Conservation (phyloP, 108 stramenopile species). For the Nitzschia sp. region DNA sequence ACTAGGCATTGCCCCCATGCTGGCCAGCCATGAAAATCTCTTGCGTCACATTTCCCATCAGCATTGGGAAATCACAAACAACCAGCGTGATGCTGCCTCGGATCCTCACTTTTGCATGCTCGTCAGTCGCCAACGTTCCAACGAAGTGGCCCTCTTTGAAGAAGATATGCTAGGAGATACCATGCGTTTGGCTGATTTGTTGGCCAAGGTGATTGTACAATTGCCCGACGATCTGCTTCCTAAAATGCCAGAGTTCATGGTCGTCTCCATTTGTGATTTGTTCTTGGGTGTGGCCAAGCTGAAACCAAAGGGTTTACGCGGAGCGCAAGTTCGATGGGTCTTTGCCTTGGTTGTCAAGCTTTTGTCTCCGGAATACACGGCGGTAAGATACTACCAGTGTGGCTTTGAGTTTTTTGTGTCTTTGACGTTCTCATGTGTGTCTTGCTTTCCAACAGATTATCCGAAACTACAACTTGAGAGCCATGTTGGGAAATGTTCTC, state of each 20-base stretch:
- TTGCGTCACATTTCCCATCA: slow-evolving; percentile 56
- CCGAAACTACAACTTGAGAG: slow-evolving; percentile 91
- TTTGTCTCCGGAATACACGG: slow-evolving; percentile 65
- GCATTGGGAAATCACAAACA: slow-evolving; percentile 54
- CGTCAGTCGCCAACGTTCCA: slow-evolving; percentile 52
- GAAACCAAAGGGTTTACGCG: slow-evolving; percentile 55
- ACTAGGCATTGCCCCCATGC: slow-evolving; percentile 63
- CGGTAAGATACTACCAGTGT: slow-evolving; percentile 28
- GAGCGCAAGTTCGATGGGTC: slow-evolving; percentile 60
- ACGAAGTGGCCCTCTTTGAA: slow-evolving; percentile 68
- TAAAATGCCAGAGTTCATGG: slow-evolving; percentile 82
- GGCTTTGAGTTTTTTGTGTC: neutral
- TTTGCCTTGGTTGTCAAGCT: slow-evolving; percentile 75
- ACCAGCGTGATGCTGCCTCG: slow-evolving; percentile 53
- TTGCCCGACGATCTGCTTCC: slow-evolving; percentile 53
- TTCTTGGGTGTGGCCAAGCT: slow-evolving; percentile 61
- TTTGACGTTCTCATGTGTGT: neutral
- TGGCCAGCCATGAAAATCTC: slow-evolving; percentile 52
- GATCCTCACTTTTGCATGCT: slow-evolving; percentile 69
- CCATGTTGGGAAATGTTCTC: slow-evolving; percentile 89
- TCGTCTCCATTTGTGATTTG: slow-evolving; percentile 72
- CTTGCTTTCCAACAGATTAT: slow-evolving; percentile 48
- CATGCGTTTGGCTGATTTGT: slow-evolving; percentile 64
- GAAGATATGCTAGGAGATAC: slow-evolving; percentile 67
- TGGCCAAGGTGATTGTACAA: slow-evolving; percentile 57